Evolutionary conservation across 306 rosid genomes (phyloP).

Genomic region (Prunus kanzakura): DNA sequence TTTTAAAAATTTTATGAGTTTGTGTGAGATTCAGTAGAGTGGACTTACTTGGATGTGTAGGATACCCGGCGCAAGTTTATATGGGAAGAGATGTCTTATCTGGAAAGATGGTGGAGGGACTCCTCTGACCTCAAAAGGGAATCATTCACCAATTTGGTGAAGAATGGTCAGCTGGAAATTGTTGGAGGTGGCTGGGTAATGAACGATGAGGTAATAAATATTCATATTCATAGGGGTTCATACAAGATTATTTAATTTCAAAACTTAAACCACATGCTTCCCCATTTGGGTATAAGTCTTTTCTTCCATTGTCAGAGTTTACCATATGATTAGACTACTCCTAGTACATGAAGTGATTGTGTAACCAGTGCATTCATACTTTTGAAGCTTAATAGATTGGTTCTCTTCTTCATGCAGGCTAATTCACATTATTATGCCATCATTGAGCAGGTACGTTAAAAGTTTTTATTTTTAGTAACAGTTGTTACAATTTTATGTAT

Average conservation of each 20-base stretch:
- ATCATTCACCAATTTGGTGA: conserved; percentile 59
- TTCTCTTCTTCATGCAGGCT: conserved; percentile 68
- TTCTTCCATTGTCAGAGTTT: background rate
- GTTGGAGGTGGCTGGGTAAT: conserved; percentile 99
- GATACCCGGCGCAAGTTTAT: conserved; percentile 85
- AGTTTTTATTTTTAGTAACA: background rate
- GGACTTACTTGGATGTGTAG: conserved; percentile 41
- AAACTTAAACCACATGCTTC: background rate
- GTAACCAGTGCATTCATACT: too few relatives aligned
- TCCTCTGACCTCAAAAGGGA: conserved; percentile 63
- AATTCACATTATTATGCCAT: conserved; percentile 90
- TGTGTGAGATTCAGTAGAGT: background rate
- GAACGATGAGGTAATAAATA: conserved; percentile 89
- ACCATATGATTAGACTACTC: background rate
- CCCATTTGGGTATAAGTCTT: background rate
- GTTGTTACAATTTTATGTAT: background rate
- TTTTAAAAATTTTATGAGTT: background rate
- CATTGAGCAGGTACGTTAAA: conserved; percentile 81
- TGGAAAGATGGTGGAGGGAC: conserved; percentile 99
- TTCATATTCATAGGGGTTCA: conserved; percentile 8
- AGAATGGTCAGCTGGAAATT: conserved; percentile 89
- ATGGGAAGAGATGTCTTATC: conserved; percentile 99
- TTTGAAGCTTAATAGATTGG: conserved; percentile 12
- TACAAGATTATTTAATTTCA: background rate
- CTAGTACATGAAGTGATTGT: background rate